phyloP scores from a whole-genome alignment of 2,329 filamentous ascomycete species.

The Colletotrichum orchidophilum region DNA sequence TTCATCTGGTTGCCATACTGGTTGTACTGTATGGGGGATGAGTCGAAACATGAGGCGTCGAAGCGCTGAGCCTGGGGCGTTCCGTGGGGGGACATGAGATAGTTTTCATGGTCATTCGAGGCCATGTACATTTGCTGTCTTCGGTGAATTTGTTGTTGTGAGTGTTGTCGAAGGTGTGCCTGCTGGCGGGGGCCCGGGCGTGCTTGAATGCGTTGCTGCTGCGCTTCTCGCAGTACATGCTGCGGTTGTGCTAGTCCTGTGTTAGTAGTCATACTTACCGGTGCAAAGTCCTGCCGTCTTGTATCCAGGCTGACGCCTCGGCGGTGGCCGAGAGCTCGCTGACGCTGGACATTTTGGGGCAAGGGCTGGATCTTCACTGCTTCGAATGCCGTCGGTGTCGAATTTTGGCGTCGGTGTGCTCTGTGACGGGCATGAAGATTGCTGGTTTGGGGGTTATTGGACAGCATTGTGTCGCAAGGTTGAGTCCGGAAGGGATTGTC shows the following conservation, averaged over 20 bases:
- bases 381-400: conserved; percentile 82
- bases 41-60: conserved; percentile 56
- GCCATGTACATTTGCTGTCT: conserved; percentile 44
- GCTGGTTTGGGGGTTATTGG: conserved; percentile 68
- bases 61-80: conserved; percentile 65
- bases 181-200: conserved; percentile 72
- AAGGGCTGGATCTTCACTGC: conserved; percentile 74
- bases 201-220: conserved; percentile 82
- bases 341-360: conserved; percentile 59
- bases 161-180: conserved; percentile 43
- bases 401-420: conserved; percentile 87
- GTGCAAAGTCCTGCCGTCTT: conserved; percentile 63
- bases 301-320: conserved; percentile 87
- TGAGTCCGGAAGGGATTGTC: conserved; percentile 71
- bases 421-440: conserved; percentile 78
- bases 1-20: conserved; percentile 54
- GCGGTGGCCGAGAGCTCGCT: conserved; percentile 68
- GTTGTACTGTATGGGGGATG: conserved; percentile 56
- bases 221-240: conserved; percentile 88
- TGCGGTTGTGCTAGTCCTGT: conserved; percentile 69
- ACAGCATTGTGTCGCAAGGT: conserved; percentile 82
- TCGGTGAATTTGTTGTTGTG: conserved; percentile 50
- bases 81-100: conserved; percentile 64
- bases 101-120: conserved; percentile 59
- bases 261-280: conserved; percentile 65